These are phyloP conservation scores for Ophiorrhiza pumila DNA, from an alignment of 257 asterid genomes.

Conservation along the genomic window DNA sequence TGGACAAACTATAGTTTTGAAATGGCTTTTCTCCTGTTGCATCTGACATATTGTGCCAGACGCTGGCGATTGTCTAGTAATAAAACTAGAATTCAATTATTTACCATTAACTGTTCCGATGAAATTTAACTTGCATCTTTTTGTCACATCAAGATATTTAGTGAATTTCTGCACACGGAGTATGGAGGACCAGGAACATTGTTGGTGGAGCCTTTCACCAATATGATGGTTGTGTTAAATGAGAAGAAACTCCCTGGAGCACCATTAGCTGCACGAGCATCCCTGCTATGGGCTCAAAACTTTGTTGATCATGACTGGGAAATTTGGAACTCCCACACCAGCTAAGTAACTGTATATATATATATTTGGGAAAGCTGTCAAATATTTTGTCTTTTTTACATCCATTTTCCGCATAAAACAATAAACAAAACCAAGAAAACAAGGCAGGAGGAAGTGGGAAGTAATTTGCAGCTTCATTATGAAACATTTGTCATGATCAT, in stretches of 20 bases:
- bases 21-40: constrained; percentile 18
- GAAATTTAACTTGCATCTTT: background rate
- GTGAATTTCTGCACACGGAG: constrained; percentile 50
- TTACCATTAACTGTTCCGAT: background rate
- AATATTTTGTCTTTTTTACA: background rate
- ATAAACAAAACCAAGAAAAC: background rate
- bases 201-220: constrained; percentile 61
- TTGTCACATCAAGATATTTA: constrained; percentile 44
- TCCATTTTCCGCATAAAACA: background rate
- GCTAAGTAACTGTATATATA: constrained; percentile 17
- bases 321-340: constrained; percentile 50
- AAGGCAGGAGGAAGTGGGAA: constrained; percentile 1
- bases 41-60: constrained; percentile 14
- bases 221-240: constrained; percentile 62
- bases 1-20: constrained; percentile 10
- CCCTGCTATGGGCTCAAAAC: constrained; percentile 64
- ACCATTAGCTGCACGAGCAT: constrained; percentile 56
- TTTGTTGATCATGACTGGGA: constrained; percentile 59
- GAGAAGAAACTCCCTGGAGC: constrained; percentile 60
- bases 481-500: constrained; percentile 6
- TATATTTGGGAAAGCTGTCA: background rate
- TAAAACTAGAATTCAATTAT: background rate
- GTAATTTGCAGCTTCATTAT: constrained; percentile 21
- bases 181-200: constrained; percentile 82
- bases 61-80: background rate